phyloP scores from a whole-genome alignment of 108 stramenopile species.

The Schizochytrium sp. region DNA sequence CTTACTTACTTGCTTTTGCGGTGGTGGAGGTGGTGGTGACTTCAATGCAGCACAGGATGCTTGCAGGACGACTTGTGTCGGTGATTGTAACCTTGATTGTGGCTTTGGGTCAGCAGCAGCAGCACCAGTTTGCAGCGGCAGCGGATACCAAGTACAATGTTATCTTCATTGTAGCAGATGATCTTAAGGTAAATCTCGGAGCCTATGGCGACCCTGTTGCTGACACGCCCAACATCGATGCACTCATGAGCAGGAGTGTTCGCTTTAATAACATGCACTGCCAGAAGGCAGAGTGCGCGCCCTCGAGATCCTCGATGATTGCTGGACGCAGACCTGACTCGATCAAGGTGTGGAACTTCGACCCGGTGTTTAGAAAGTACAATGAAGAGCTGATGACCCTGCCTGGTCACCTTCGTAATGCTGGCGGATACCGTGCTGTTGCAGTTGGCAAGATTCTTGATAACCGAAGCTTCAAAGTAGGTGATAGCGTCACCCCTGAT shows the following conservation, averaged over 20 bases:
- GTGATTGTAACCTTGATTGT: too few species aligned
- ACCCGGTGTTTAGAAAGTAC: slow-evolving; percentile 31
- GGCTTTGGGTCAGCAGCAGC: too few species aligned
- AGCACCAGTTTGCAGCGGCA: too few species aligned
- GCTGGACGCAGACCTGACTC: not conserved
- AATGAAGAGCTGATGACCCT: slow-evolving; percentile 39
- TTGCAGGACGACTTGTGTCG: too few species aligned
- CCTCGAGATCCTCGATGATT: not conserved
- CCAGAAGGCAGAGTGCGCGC: slow-evolving; percentile 37
- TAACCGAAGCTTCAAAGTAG: not conserved
- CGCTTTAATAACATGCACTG: slow-evolving; percentile 3
- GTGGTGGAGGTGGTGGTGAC: too few species aligned
- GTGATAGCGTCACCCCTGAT: not conserved
- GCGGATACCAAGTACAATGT: not conserved
- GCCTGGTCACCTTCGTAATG: slow-evolving; percentile 13
- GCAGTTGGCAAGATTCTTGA: slow-evolving; percentile 9
- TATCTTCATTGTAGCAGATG: slow-evolving; percentile 36
- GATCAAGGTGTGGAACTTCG: not conserved
- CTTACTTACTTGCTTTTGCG: too few species aligned
- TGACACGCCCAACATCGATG: slow-evolving; percentile 9
- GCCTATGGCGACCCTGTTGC: slow-evolving; percentile 1
- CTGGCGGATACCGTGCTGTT: slow-evolving; percentile 19
- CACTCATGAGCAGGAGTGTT: not conserved
- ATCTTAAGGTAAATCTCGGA: slow-evolving; percentile 26
- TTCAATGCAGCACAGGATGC: too few species aligned